phyloP scores from a whole-genome alignment of 148 eudicot genomes.

The Silene uniflora region DNA sequence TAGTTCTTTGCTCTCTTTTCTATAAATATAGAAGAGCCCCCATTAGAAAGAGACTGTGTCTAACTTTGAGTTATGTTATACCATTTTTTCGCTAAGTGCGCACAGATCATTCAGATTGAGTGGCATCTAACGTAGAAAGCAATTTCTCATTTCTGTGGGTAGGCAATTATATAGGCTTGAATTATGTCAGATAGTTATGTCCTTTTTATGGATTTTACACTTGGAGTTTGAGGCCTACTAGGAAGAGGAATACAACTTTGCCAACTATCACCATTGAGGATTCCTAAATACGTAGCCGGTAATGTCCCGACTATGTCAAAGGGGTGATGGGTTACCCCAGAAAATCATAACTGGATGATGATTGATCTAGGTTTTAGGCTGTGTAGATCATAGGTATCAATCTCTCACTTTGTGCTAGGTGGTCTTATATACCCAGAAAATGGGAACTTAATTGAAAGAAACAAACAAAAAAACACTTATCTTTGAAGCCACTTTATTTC shows the following conservation, averaged over 20 bases:
- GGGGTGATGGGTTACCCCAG: neutral
- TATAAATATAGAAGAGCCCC: neutral
- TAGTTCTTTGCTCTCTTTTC: neutral
- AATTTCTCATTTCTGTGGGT: neutral
- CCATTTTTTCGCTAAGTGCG: neutral
- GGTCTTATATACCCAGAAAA: neutral
- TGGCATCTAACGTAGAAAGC: neutral
- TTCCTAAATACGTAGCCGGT: neutral
- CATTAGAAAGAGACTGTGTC: neutral
- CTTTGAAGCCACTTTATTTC: neutral
- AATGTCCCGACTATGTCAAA: neutral
- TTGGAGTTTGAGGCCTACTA: neutral
- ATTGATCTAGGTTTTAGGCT: neutral
- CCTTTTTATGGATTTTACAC: neutral
- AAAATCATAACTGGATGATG: neutral
- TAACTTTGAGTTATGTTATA: neutral
- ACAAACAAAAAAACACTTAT: neutral
- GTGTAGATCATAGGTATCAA: neutral
- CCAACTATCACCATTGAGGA: neutral
- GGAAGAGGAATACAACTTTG: neutral
- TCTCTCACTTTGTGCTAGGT: slow-evolving; percentile 6
- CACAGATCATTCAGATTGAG: neutral
- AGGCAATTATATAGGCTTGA: neutral
- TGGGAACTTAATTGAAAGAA: neutral
- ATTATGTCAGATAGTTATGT: neutral